Conservation (phyloP, 805 yeast genomes). For the Nakazawaea sp. region DNA sequence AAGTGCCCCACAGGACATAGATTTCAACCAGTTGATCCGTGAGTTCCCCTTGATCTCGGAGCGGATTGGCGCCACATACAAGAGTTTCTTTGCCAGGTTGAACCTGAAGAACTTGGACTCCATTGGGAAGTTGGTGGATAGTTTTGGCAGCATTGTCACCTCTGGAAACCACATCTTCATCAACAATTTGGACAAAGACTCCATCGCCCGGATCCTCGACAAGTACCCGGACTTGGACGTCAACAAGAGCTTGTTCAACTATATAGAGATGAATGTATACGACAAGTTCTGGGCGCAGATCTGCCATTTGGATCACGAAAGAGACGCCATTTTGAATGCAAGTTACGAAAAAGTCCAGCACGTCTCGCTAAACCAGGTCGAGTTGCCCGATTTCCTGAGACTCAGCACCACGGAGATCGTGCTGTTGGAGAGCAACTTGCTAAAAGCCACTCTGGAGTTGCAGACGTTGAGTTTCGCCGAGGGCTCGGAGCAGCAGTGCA, state of each 20-base stretch:
- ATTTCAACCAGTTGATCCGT: slow-evolving; percentile 31
- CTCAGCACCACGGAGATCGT: slow-evolving; percentile 14
- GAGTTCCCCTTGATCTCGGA: slow-evolving; percentile 31
- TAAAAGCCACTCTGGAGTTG: slow-evolving; percentile 46
- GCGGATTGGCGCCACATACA: slow-evolving; percentile 32
- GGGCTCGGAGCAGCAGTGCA: slow-evolving; percentile 40
- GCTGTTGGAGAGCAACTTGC: slow-evolving; percentile 35
- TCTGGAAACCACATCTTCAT: slow-evolving; percentile 25
- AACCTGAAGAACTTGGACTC: slow-evolving; percentile 22
- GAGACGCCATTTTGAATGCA: slow-evolving; percentile 17
- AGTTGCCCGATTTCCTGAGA: slow-evolving; percentile 26
- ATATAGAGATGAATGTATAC: slow-evolving; percentile 64
- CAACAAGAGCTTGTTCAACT: slow-evolving; percentile 52
- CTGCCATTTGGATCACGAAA: slow-evolving; percentile 4
- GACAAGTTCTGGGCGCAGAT: slow-evolving; percentile 58
- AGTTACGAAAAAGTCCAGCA: slow-evolving; percentile 29
- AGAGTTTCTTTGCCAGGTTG: slow-evolving; percentile 30
- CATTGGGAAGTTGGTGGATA: slow-evolving; percentile 21
- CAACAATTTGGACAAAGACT: slow-evolving; percentile 22
- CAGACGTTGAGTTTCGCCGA: slow-evolving; percentile 37
- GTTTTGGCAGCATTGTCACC: slow-evolving; percentile 22
- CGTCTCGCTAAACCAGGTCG: slow-evolving; percentile 45
- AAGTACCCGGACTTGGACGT: slow-evolving; percentile 36
- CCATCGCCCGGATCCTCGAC: slow-evolving; percentile 19
- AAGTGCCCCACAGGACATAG: background rate